Evolutionary conservation across 768 basidiomycete genomes (phyloP).

Genomic region (Tremella fuciformis): DNA sequence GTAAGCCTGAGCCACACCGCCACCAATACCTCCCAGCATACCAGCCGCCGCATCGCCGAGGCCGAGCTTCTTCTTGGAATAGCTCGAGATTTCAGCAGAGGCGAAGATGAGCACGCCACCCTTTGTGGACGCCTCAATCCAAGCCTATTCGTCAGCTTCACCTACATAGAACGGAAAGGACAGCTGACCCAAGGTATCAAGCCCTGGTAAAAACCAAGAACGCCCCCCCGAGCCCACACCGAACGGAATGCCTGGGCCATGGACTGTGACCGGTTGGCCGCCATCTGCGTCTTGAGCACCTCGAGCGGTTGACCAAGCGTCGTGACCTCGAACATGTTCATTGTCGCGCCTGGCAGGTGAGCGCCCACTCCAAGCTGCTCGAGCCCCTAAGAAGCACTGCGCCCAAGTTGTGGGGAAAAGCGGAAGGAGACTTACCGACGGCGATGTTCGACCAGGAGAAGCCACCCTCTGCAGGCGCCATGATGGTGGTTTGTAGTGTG

Average conservation of each 20-base stretch:
- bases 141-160: constrained; percentile 62
- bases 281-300: constrained; percentile 99
- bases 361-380: background rate
- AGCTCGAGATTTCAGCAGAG: constrained; percentile 86
- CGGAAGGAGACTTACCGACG: constrained; percentile 44
- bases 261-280: constrained; percentile 85
- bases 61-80: constrained; percentile 61
- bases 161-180: background rate
- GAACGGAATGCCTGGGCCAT: constrained; percentile 80
- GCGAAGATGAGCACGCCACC: constrained; percentile 94
- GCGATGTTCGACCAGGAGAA: constrained; percentile 54
- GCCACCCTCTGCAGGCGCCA: constrained; percentile 57
- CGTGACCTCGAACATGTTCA: constrained; percentile 94
- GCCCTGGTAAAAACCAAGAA: constrained; percentile 90
- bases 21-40: constrained; percentile 93
- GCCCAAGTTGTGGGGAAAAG: constrained; percentile 1
- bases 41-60: constrained; percentile 78
- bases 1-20: constrained; percentile 95
- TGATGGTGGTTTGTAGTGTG: constrained; percentile 49
- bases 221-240: constrained; percentile 89
- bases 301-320: constrained; percentile 97
- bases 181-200: constrained; percentile 93
- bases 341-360: constrained; percentile 70
- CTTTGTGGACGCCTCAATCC: constrained; percentile 99
- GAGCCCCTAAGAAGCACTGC: constrained; percentile 1